Percentiles rank a stretch among this genome's conserved stretches.
Evolutionary conservation across 331 rosid species (phyloP).

Genomic region (Saraca asoca): DNA sequence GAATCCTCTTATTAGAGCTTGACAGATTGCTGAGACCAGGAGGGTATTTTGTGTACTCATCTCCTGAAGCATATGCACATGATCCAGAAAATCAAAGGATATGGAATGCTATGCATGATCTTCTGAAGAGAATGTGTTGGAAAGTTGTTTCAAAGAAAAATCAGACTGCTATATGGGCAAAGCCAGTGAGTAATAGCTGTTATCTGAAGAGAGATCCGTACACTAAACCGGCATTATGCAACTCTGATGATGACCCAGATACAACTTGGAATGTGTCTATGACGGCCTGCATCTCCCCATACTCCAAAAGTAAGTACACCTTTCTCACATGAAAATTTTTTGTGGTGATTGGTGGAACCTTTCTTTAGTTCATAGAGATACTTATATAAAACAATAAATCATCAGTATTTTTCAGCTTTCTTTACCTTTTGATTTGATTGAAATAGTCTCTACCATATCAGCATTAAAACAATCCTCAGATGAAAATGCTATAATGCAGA

Average conservation of each 20-base stretch:
- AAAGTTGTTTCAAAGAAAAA: constrained; percentile 52
- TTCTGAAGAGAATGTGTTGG: constrained; percentile 63
- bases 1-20: constrained; percentile 60
- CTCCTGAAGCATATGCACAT: constrained; percentile 70
- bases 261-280: constrained; percentile 60
- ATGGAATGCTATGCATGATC: constrained; percentile 57
- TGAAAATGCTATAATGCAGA: too few relatives aligned
- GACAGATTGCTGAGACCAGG: constrained; percentile 70
- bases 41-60: constrained; percentile 63
- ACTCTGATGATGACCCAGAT: constrained; percentile 48
- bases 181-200: constrained; percentile 61
- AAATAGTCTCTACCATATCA: too few relatives aligned
- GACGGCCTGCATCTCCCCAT: constrained; percentile 58
- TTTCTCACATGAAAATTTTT: neutral
- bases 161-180: constrained; percentile 64
- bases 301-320: constrained; percentile 56
- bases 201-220: constrained; percentile 52
- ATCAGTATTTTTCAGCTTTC: too few relatives aligned
- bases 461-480: too few relatives aligned
- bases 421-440: too few relatives aligned
- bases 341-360: too few relatives aligned
- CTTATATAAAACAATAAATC: too few relatives aligned
- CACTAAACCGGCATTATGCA: constrained; percentile 50
- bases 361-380: too few relatives aligned
- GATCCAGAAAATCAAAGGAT: constrained; percentile 59